Evolutionary conservation across 768 basidiomycete species (phyloP), one percentile per base, ranked within the genome.

Genomic region (Lenzites betulinus): DNA sequence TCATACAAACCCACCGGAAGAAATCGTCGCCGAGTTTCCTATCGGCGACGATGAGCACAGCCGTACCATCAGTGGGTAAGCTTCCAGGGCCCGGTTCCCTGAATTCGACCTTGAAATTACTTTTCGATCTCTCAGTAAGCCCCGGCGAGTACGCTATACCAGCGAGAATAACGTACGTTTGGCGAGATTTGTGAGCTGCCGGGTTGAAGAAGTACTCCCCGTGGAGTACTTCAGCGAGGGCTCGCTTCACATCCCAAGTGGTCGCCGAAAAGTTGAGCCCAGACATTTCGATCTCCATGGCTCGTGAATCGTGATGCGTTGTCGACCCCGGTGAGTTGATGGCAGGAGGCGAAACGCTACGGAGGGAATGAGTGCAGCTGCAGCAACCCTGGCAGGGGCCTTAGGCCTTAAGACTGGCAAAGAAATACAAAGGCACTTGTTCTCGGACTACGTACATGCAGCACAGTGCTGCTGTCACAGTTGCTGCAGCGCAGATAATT

Each of bases 61-160:
- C 82, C 1, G 67, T 75, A 0, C 88, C 87, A 60, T 83, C 74
- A 68, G 90, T 89, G 3, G 81, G 75, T 12, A 83, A 75, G 3
- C 82, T 82, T 7, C 77, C 78, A 1, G 72, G 70, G 64, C 77
- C 78, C 51, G 71, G 64, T 44, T 84, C 78, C n/a, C 82, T 77
- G 26, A 92, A 74, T 22, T 54, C 64, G 50, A 92, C 81, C 43
- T 74, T 63, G 70, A 92, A 91, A 62, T 92, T 92, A 33, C 88
- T 69, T 39, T 13, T 3, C 4, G 38, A 8, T 13, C 38, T 16
- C 11, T 8, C 7, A 5, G 38, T 16, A 33, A 5, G 15, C 38
- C 6, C 4, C 38, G 15, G 38, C 18, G 38, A 3, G 15, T 13
- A 18, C 38, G 7, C 11, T 39, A 39, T 7, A 33, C 30, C 30